A percentile compares a stretch with the other conserved stretches of the same genome.
Evolutionary conservation across 768 basidiomycete genomes (phyloP).

Genomic region (Suillus tomentosus): DNA sequence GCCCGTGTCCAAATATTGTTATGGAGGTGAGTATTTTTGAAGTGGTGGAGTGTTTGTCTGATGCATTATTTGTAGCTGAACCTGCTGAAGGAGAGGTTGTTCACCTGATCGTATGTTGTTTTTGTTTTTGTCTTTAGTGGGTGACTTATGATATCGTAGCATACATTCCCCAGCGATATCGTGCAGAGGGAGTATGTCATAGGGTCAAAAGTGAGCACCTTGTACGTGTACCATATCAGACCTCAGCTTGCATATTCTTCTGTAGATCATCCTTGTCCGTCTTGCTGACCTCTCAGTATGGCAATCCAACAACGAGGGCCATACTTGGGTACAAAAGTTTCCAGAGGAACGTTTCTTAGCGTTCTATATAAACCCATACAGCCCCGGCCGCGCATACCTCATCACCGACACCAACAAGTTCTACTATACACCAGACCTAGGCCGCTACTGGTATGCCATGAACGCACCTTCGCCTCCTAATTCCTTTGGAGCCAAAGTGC

Average conservation of each 20-base stretch:
- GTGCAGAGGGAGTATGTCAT: conserved; percentile 85
- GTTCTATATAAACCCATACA: conserved; percentile 85
- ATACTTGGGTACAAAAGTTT: conserved; percentile 76
- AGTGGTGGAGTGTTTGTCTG: not conserved
- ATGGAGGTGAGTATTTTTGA: conserved; percentile 51
- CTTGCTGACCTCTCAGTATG: conserved; percentile 77
- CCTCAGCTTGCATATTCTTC: conserved; percentile 8
- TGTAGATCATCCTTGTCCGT: conserved; percentile 80
- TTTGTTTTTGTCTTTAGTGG: too few species aligned
- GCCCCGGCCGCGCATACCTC: conserved; percentile 86
- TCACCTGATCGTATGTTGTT: conserved; percentile 65
- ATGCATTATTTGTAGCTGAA: conserved; percentile 51
- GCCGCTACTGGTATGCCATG: conserved; percentile 64
- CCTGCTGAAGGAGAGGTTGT: conserved; percentile 77
- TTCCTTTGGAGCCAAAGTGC: conserved; percentile 69
- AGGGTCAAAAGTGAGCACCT: conserved; percentile 58
- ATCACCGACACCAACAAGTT: conserved; percentile 66
- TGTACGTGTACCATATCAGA: not conserved
- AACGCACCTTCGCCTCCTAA: conserved; percentile 75
- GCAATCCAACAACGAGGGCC: conserved; percentile 96
- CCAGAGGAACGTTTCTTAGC: conserved; percentile 69
- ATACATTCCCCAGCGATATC: conserved; percentile 64
- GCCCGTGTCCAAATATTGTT: conserved; percentile 71
- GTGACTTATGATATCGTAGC: conserved; percentile 39
- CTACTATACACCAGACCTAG: conserved; percentile 84